Base-by-base conservation (phyloP, 495 filamentous ascomycete species). In the Aspergillus indologenus region DNA sequence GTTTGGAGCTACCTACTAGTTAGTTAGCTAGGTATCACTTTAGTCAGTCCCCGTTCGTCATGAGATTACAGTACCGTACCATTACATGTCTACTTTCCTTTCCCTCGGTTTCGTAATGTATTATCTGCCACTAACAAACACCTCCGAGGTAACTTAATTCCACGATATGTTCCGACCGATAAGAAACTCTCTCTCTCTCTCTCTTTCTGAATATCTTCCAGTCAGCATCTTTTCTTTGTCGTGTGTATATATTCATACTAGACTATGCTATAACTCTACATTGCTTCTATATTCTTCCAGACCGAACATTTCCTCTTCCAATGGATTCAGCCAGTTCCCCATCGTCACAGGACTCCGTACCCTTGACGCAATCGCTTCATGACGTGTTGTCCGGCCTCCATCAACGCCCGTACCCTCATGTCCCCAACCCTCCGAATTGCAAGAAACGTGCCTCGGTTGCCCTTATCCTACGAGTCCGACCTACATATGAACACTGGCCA, bases 391-490 rank as follows among this genome's bases (percentile, higher is more conserved):
- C 71, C 20, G 73, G 80, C 53, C 77, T 88, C 20, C 66, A 75
- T 61, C 68, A 75, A 18, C 71, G 82, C 54, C 81, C 86, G 21
- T 89, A 84, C 63, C 84, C 86, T 19, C 72, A 85, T 54, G 77
- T 90, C 21, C 76, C 82, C 42, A 87, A 87, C 61, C 87, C 89
- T 8, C 78, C 79, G 46, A 67, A 62, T 45, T 81, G 82, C 67
- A 83, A 80, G 54, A 88, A 86, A 69, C 80, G 89, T 34, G 89
- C 89, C 53, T 88, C 89, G 11, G 88, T 91, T 34, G 87, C 88
- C 51, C 67, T 91, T 47, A 81, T 91, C 51, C 74, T 92, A 56
- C 85, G 88, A 57, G 77, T 92, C 20, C 78, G 85, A 48, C 87
- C 87, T 23, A 75, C 79, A 44, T 83, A 82, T 66, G 57, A 79